Evolutionary conservation across 2,329 filamentous ascomycete genomes (phyloP).

Genomic region (Aureobasidium melanogenum): DNA sequence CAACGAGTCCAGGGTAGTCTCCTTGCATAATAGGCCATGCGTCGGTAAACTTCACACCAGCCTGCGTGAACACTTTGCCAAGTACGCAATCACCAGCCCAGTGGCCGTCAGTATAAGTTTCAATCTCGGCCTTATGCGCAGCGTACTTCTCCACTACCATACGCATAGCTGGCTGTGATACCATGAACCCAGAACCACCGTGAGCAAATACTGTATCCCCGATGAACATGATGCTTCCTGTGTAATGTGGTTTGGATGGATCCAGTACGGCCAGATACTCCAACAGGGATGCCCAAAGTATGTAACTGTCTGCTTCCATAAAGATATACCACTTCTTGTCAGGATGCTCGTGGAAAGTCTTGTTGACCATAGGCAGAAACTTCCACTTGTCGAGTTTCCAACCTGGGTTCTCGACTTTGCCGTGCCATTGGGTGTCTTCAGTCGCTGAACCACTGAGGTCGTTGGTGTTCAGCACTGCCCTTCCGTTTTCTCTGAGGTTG

Average conservation of each 20-base stretch:
- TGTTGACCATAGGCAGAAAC: constrained; percentile 43
- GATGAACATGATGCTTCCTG: constrained; percentile 31
- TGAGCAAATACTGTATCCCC: constrained; percentile 32
- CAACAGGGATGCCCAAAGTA: constrained; percentile 41
- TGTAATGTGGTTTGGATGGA: constrained; percentile 33
- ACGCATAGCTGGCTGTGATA: constrained; percentile 33
- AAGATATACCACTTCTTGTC: constrained; percentile 52
- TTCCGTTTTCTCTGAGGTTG: constrained; percentile 17
- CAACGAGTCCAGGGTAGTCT: constrained; percentile 22
- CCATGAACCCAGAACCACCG: constrained; percentile 33
- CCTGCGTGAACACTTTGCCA: constrained; percentile 20
- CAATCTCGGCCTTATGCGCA: constrained; percentile 26
- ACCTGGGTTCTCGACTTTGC: constrained; percentile 24
- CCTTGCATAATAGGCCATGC: constrained; percentile 23
- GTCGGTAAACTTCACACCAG: constrained; percentile 17
- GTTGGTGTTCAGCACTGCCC: constrained; percentile 13
- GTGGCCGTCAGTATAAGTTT: constrained; percentile 18
- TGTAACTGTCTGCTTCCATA: constrained; percentile 49
- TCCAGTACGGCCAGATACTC: constrained; percentile 32
- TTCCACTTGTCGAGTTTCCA: constrained; percentile 41
- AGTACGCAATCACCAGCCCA: constrained; percentile 25
- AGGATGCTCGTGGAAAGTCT: constrained; percentile 25
- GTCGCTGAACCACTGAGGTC: constrained; percentile 18
- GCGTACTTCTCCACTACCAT: constrained; percentile 29
- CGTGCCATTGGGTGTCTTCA: constrained; percentile 14